Base-by-base conservation (phyloP, 176 grass and related monocot genomes). In the Paspalum vaginatum region DNA sequence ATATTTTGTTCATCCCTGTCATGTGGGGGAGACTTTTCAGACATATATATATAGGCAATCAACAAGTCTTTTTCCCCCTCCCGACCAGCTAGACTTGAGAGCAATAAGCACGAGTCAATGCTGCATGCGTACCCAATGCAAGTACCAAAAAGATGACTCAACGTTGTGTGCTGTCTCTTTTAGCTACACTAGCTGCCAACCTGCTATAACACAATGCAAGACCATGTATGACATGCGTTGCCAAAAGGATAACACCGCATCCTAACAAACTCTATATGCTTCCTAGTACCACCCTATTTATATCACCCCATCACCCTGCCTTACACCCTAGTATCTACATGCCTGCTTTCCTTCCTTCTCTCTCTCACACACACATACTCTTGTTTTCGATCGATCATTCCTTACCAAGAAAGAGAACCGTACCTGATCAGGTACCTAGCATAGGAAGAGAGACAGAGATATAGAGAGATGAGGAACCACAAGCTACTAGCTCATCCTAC, bases 111-210 rank as follows among this genome's bases (percentile, higher is more conserved):
- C 78, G 72, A 90, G 85, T 88, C 86, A 89, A 83, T 90, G 85
- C 83, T 74, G 32, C 3, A 1, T 32, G 84, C 72, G 74, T 70
- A 87, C 76, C 69, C 93, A 32, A 32, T 32, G 32, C 32, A 92
- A 95, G 85, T 90, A 88, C 93, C 89, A 80, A 95, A 92, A 95
- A 74, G 90, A 95, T 95, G 81, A 92, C 70, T 72, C 78, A 80
- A 67, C 72, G 69, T 87, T 85, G 87, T 80, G 63, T 79, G 87
- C 87, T 89, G 76, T 76, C 62, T 84, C 61, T 87, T 88, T 48
- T 85, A 85, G 75, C 75, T 88, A 88, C 86, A 78, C 88, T 82
- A 84, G 25, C 37, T 53, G 75, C 74, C 86, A 79, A 74, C 76
- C 81, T 88, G 84, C 81, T 37, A 76, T 77, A 67, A 51, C 58